Base-by-base conservation (phyloP, 441 rosid species). In the Syzygium malaccense region DNA sequence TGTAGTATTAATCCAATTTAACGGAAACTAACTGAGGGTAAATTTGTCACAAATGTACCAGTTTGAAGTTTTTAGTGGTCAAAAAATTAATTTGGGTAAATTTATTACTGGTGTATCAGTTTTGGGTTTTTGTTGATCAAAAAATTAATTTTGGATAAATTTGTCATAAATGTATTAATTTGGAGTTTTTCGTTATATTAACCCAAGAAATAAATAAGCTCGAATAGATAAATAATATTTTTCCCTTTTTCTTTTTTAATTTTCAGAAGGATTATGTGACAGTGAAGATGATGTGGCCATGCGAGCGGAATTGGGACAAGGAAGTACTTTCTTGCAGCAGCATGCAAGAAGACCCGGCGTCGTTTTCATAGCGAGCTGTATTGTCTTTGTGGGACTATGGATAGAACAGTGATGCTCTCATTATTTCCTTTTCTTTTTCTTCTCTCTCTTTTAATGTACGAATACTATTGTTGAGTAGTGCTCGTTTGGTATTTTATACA, bases 201-300 rank as follows among this genome's bases (percentile, higher is more conserved):
- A 13, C 2, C 0, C 4, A 11, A 62, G 0, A 68, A 68, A 68
- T 33, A 11, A 68, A 68, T 9, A 33, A 32, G 4, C 5, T 2
- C 0, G 11, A 45, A 75, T 37, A 0, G 23, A 37, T 20, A 23
- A 37, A 11, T 6, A 11, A 33, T 10, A 11, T 19, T 2, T 10
- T 68, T 33, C 12, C 3, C 3, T 3, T 11, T 33, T 19, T 18
- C 0, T 0, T 0, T 13, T 60, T 60, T 10, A 9, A 33, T 20
- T 23, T 68, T 71, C 3, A 2, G 41, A 75, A 75, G 19, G 83
- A 75, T 75, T 23, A 41, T 4, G 17, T 37, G 83, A 75, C 83
- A 6, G 83, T 23, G 17, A 75, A 75, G 48, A 20, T 37, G 83
- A 75, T 75, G n/a, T 23, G 28, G 51, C 45, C 83, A 23, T 75